These are phyloP conservation scores for Fusarium goolgardi DNA, from an alignment of 2,329 filamentous ascomycete species.

Conservation along the genomic window DNA sequence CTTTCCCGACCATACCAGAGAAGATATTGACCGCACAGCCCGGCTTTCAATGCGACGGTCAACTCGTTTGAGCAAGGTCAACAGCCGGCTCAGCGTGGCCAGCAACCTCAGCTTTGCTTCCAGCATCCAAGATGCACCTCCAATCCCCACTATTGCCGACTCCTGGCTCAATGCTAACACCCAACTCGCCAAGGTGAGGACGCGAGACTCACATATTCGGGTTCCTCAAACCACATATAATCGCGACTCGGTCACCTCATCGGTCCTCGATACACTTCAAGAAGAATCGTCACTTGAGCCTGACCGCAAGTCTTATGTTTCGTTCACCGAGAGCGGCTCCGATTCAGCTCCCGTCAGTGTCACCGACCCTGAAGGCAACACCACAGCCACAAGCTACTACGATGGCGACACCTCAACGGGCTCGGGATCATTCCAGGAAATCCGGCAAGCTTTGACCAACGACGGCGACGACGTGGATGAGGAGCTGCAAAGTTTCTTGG, in stretches of 20 bases:
- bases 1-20: constrained; percentile 93
- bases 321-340: constrained; percentile 79
- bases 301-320: constrained; percentile 96
- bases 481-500: constrained; percentile 88
- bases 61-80: constrained; percentile 89
- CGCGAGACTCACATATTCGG: constrained; percentile 63
- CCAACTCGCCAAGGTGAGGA: constrained; percentile 55
- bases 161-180: constrained; percentile 76
- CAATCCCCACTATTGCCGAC: constrained; percentile 95
- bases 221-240: constrained; percentile 60
- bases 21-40: constrained; percentile 95
- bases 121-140: constrained; percentile 90
- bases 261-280: constrained; percentile 87
- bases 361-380: constrained; percentile 80
- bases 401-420: constrained; percentile 81
- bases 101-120: constrained; percentile 95
- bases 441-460: constrained; percentile 86
- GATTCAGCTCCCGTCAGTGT: constrained; percentile 77
- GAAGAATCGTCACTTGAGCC: constrained; percentile 90
- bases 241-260: constrained; percentile 89
- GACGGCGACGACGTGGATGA: constrained; percentile 94
- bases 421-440: constrained; percentile 81
- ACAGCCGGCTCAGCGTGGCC: constrained; percentile 91
- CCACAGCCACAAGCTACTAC: constrained; percentile 81
- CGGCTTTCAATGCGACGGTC: constrained; percentile 92